Base-by-base conservation (phyloP, 495 filamentous ascomycete genomes). In the Bathelium albidoporum region DNA sequence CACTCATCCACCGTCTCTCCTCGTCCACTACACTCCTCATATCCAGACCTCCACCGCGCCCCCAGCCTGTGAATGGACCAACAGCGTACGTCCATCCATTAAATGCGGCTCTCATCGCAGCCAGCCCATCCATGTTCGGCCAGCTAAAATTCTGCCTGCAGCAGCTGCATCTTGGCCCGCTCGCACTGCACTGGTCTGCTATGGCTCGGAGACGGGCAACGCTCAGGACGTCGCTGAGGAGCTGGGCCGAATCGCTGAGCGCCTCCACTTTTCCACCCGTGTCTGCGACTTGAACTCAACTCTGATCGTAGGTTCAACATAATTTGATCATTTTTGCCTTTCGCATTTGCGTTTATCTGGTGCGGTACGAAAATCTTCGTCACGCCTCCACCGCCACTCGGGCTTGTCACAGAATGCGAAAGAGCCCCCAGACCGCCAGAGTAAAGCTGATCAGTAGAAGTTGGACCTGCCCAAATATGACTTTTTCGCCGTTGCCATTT, bases 181-280 rank as follows among this genome's bases (percentile, higher is more conserved):
- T 32, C 53, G 69, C 16, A 87, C 80, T 32, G 86, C 89, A 52
- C 81, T 95, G 59, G 80, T 99, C 44, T 82, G 95, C 43, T 97
- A 96, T 78, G 95, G 90, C 32, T 90, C 91, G 20, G 95, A 99
- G 76, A 96, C 91, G 0, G 94, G 95, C 49, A 97, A 91, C 69
- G 85, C 89, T 39, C 87, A 94, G 70, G 94, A 97, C 67, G 82
- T 90, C 49, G 91, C 95, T 2, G 84, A 88, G 64, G 90, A 97
- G 75, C 74, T 97, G 60, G 89, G 87, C 22, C 80, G 85, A 28
- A 67, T 88, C 67, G 74, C 82, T 11, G 83, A 91, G 73, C 82
- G 92, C 11, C 78, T 96, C 28, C 89, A 84, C 69, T 96, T 96
- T 72, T 69, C 77, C 59, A 88, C 89, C 5, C 78, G 82, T 52